phyloP scores from a whole-genome alignment of 768 basidiomycete genomes.

The Leccinum olivaceopallidum region DNA sequence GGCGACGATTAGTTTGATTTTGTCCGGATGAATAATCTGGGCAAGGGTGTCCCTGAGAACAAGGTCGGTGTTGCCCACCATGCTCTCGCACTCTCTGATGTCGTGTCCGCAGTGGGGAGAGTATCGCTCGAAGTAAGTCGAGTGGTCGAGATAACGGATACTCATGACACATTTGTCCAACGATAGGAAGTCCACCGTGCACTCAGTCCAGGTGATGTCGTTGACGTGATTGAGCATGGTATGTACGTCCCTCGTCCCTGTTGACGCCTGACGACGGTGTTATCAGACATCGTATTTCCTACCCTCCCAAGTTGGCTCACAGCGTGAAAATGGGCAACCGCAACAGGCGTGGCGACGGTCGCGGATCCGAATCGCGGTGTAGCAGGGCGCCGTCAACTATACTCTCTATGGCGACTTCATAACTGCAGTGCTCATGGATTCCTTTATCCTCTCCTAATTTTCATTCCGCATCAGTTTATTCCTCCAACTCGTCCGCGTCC shows the following conservation, averaged over 20 bases:
- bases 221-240: conserved; percentile 79
- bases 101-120: conserved; percentile 52
- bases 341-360: too few relatives aligned
- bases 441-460: too few relatives aligned
- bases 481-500: too few relatives aligned
- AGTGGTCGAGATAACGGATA: background rate
- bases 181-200: conserved; percentile 73
- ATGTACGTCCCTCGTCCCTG: conserved; percentile 13
- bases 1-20: conserved; percentile 84
- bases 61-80: conserved; percentile 44
- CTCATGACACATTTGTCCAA: conserved; percentile 10
- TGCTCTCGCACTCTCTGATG: conserved; percentile 6
- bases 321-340: conserved; percentile 18
- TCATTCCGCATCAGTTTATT: too few relatives aligned
- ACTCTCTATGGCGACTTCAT: too few relatives aligned
- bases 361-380: too few relatives aligned
- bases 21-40: conserved; percentile 68
- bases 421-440: too few relatives aligned
- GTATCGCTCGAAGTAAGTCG: conserved; percentile 56
- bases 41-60: conserved; percentile 71
- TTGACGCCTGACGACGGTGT: background rate
- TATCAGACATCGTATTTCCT: conserved; percentile 73
- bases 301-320: conserved; percentile 78
- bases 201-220: conserved; percentile 64
- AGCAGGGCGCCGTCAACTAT: too few relatives aligned